A percentile compares a stretch with the other conserved stretches of the same genome.
Evolutionary conservation across 257 asterid species (phyloP).

Genomic region (Oldenlandia corymbosa): DNA sequence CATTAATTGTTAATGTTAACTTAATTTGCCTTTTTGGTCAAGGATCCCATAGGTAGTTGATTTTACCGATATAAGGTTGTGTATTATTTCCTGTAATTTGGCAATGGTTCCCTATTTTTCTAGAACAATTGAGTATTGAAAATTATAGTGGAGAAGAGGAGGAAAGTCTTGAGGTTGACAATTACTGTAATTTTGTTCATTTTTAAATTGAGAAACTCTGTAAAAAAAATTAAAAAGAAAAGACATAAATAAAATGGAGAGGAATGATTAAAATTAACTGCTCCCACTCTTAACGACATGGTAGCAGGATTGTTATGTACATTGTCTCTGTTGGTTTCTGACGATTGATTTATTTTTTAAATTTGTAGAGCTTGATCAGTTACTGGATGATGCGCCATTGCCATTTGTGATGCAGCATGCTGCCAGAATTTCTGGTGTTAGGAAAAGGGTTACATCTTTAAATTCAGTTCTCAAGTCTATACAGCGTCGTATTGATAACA

Average conservation of each 20-base stretch:
- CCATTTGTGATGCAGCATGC: conserved; percentile 97
- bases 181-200: no score
- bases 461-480: conserved; percentile 81
- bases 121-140: no score
- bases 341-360: no score
- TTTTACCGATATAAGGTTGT: not conserved
- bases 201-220: no score
- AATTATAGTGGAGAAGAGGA: no score
- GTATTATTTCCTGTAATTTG: not conserved
- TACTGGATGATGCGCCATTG: conserved; percentile 90
- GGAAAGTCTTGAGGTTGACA: no score
- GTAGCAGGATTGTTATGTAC: no score
- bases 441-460: conserved; percentile 73
- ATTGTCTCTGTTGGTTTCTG: no score
- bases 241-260: no score
- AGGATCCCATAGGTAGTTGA: not conserved
- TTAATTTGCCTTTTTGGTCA: not conserved
- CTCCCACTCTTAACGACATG: not conserved
- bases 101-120: not conserved
- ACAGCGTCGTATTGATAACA: conserved; percentile 81
- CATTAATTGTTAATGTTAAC: no score
- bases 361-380: conserved; percentile 75
- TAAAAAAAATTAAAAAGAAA: no score
- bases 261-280: no score
- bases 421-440: conserved; percentile 75